Evolutionary conservation across 352 stramenopile genomes (phyloP).

Genomic region (Pythium aristosporum): DNA sequence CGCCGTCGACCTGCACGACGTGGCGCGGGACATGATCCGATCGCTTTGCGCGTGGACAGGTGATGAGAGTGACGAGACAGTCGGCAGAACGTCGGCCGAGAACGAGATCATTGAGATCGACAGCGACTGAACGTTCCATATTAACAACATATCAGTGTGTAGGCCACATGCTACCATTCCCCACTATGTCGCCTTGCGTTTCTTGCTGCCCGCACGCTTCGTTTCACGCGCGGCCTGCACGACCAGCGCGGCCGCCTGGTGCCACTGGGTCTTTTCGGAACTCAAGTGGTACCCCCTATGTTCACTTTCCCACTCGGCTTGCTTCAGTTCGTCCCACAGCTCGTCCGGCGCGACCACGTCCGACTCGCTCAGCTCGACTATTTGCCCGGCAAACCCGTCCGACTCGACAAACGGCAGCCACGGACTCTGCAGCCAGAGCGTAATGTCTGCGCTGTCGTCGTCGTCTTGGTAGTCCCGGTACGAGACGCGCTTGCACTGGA

Average conservation of each 20-base stretch:
- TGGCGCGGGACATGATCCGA: conserved; percentile 4
- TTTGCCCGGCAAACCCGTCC: background rate
- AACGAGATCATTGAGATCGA: conserved; percentile 14
- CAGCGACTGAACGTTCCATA: conserved; percentile 2
- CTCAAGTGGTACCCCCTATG: background rate
- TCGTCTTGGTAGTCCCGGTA: background rate
- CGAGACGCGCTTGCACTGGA: background rate
- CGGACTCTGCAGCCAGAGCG: background rate
- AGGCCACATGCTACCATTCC: background rate
- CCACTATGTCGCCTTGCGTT: background rate
- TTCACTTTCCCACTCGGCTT: conserved; percentile 5
- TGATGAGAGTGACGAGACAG: background rate
- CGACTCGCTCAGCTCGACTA: background rate
- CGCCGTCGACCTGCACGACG: conserved; percentile 14
- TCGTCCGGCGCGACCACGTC: conserved; percentile 1
- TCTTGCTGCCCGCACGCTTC: background rate
- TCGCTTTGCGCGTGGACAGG: conserved; percentile 7
- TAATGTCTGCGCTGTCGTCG: background rate
- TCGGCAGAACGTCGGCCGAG: background rate
- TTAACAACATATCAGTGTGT: background rate
- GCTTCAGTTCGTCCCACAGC: background rate
- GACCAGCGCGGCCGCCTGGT: background rate
- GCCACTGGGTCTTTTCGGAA: conserved; percentile 8
- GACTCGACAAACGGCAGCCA: conserved; percentile 1
- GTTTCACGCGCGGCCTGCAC: background rate